Base-by-base conservation (phyloP, 1,284 basidiomycete genomes). In the Ustilago loliicola region DNA sequence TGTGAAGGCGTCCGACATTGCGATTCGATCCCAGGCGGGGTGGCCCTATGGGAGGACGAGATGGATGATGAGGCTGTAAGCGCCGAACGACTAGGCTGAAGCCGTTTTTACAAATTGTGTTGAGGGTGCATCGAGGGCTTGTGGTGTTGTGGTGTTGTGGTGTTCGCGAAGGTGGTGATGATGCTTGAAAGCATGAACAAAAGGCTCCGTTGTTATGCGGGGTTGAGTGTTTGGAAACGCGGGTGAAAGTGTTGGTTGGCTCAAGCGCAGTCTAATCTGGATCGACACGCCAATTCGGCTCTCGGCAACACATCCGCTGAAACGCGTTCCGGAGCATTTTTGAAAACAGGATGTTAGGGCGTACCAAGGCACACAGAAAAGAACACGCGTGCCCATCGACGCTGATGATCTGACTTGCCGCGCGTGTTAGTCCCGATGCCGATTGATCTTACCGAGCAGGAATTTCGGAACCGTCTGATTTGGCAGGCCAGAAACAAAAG, bases 1-100 rank as follows among this genome's bases (percentile, higher is more conserved):
- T 7, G 32, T 54, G 52, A 77, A 72, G 23, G 62, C 66, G 51
- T 61, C 27, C 45, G 74, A 69, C 74, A 77, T 77, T 34, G 32
- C 29, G 53, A 47, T 29, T 13, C 21, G 21, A 48, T 38, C 34
- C 10, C 17, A 32, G 53, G 8, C 3, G 27, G 51, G 51, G 32
- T 15, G 34, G 15, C n/a, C 19, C 19, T 45, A 21, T 7, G n/a
- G 40, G 29, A 48, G 51, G 34, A 6, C 15, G 40, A 25, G 30
- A 45, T 53, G 52, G 30, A n/a, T 19, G 52, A 19, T n/a, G 30
- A 9, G 30, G 30, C 27, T 53, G 11, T 36, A 30, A 34, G 30
- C 25, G 30, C 52, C 52, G 10, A 19, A 30, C 29, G 23, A 29
- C 6, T 9, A n/a, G 45, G 45, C 45, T 48, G 50, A 8, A 9